Percentiles rank a stretch among this genome's conserved stretches.
phyloP scores from a whole-genome alignment of 495 filamentous ascomycete species.

The Lophium mytilinum region DNA sequence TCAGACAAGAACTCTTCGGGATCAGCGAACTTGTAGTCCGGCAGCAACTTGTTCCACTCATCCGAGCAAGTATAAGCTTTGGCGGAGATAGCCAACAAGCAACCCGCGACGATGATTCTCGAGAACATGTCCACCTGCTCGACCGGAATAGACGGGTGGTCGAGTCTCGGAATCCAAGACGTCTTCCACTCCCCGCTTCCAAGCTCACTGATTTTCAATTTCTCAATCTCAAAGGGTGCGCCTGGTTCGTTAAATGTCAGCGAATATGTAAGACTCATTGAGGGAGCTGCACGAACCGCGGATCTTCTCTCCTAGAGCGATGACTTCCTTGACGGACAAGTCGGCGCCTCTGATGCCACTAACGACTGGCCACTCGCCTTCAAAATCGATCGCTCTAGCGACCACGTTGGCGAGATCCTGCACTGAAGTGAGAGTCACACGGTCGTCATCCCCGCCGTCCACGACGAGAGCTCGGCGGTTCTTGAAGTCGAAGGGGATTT shows the following conservation, averaged over 20 bases:
- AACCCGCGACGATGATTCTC: slow-evolving; percentile 31
- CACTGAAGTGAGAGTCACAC: slow-evolving; percentile 42
- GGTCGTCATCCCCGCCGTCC: slow-evolving; percentile 39
- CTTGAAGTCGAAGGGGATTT: slow-evolving; percentile 40
- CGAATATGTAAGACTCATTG: neutral
- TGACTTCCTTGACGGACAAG: slow-evolving; percentile 36
- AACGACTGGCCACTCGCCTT: slow-evolving; percentile 48
- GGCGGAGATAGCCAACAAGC: slow-evolving; percentile 35
- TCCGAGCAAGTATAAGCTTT: slow-evolving; percentile 41
- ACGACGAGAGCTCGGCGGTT: slow-evolving; percentile 43
- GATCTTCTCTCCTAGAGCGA: slow-evolving; percentile 42
- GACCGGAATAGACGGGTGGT: slow-evolving; percentile 38
- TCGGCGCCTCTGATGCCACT: slow-evolving; percentile 45
- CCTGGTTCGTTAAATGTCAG: slow-evolving; percentile 16
- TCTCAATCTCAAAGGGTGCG: slow-evolving; percentile 38
- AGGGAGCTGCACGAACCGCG: slow-evolving; percentile 36
- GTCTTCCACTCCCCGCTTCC: slow-evolving; percentile 10
- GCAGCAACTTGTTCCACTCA: slow-evolving; percentile 46
- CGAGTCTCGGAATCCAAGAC: slow-evolving; percentile 5
- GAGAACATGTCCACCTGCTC: slow-evolving; percentile 35
- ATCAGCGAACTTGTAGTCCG: slow-evolving; percentile 43
- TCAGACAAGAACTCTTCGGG: slow-evolving; percentile 41
- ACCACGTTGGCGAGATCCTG: slow-evolving; percentile 43
- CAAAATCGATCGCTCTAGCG: slow-evolving; percentile 43
- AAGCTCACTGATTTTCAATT: slow-evolving; percentile 30